Percentiles rank a stretch among this genome's conserved stretches.
Evolutionary conservation across 23 red algal genomes (phyloP).

Genomic region (Agarophyton chilense): DNA sequence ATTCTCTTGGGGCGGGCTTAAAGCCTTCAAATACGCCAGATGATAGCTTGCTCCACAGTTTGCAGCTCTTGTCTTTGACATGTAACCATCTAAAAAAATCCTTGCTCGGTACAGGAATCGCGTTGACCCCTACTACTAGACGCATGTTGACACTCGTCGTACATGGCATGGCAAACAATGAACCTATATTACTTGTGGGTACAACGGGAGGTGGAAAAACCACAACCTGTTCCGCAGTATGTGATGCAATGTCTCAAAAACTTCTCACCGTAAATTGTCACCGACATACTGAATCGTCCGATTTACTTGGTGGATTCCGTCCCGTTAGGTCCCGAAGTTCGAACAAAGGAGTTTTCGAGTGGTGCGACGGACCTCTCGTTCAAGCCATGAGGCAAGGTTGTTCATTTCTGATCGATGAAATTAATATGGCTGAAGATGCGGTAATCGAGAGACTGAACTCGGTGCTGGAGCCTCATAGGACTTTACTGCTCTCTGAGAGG

Average conservation of each 20-base stretch:
- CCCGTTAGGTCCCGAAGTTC: slow-evolving; percentile 18
- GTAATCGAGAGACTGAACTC: slow-evolving; percentile 94
- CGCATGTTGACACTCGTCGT: slow-evolving; percentile 73
- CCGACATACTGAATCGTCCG: slow-evolving; percentile 88
- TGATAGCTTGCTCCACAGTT: slow-evolving; percentile 27
- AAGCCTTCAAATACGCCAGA: neutral
- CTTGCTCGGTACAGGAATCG: slow-evolving; percentile 28
- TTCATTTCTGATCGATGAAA: slow-evolving; percentile 89
- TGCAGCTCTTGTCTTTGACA: slow-evolving; percentile 15
- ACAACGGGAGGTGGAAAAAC: slow-evolving; percentile 96
- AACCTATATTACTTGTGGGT: slow-evolving; percentile 90
- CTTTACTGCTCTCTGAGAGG: slow-evolving; percentile 84
- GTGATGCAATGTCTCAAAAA: slow-evolving; percentile 17
- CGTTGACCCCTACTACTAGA: slow-evolving; percentile 53
- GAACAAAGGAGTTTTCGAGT: slow-evolving; percentile 68
- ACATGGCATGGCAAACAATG: slow-evolving; percentile 52
- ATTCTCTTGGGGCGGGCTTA: neutral
- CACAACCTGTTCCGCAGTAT: slow-evolving; percentile 63
- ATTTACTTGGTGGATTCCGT: slow-evolving; percentile 89
- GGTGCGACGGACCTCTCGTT: slow-evolving; percentile 87
- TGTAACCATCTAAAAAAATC: neutral
- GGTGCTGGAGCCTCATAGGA: slow-evolving; percentile 78
- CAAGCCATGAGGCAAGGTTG: slow-evolving; percentile 83
- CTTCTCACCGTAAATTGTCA: slow-evolving; percentile 86
- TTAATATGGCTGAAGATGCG: slow-evolving; percentile 98